A percentile compares a stretch with the other conserved stretches of the same genome.
Evolutionary conservation across 306 rosid species (phyloP).

Genomic region (Urtica urens): DNA sequence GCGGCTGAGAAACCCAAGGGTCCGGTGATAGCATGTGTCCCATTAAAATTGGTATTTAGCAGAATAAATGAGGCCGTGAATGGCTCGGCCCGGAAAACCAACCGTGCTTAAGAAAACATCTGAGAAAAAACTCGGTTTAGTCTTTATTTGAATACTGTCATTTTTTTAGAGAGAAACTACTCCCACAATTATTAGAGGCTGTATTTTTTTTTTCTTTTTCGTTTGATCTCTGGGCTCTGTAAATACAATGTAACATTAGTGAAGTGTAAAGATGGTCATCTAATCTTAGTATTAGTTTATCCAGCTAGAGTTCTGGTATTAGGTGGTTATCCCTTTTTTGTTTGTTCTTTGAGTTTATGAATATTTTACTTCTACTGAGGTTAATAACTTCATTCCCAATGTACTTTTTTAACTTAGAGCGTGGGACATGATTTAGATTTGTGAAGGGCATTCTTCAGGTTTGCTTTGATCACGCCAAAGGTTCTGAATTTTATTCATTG

Average conservation of each 20-base stretch:
- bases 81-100: conserved; percentile 47
- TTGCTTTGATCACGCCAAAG: not conserved
- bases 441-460: conserved; percentile 4
- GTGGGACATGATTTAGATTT: conserved; percentile 22
- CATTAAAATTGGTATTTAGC: conserved; percentile 75
- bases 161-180: conserved; percentile 28
- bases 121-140: no score
- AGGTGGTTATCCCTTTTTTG: conserved; percentile 33
- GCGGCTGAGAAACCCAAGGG: conserved; percentile 51
- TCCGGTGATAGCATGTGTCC: conserved; percentile 74
- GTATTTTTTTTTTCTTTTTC: conserved; percentile 9
- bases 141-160: no score
- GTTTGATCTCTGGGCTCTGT: no score
- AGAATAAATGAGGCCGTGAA: conserved; percentile 76
- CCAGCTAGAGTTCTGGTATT: conserved; percentile 16
- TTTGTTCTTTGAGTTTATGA: conserved; percentile 20
- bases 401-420: conserved; percentile 13
- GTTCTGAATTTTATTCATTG: not conserved
- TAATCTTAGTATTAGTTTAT: conserved; percentile 28
- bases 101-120: conserved; percentile 34
- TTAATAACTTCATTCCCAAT: conserved; percentile 24
- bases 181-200: conserved; percentile 35
- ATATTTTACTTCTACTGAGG: conserved; percentile 30
- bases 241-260: conserved; percentile 52
- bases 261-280: conserved; percentile 48